Conservation (phyloP, 2,329 filamentous ascomycete species). For the Cladosporium sp. region DNA sequence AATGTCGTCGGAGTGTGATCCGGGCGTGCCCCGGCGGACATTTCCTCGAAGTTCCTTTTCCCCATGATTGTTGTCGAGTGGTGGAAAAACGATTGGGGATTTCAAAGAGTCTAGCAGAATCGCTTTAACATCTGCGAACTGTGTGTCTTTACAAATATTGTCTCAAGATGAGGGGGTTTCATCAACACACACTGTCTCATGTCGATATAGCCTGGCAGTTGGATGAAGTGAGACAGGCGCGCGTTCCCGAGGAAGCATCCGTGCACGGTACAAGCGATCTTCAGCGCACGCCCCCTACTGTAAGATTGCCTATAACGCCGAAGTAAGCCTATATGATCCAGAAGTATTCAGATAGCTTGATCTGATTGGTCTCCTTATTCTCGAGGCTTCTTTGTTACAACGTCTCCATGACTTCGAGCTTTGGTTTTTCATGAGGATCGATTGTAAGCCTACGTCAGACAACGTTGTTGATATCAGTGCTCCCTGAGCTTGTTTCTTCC, state of each 20-base stretch:
- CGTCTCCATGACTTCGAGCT: neutral
- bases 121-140: neutral
- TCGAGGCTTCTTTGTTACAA: neutral
- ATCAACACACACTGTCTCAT: neutral
- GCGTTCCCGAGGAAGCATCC: neutral
- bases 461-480: neutral
- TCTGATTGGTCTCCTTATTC: neutral
- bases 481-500: neutral
- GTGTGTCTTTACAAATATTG: neutral
- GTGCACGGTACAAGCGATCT: neutral
- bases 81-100: neutral
- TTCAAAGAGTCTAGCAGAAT: neutral
- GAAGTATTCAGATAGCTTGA: neutral
- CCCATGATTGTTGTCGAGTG: neutral
- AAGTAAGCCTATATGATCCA: neutral
- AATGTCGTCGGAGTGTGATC: neutral
- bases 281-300: neutral
- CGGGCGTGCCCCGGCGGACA: neutral
- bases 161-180: conserved; percentile 1
- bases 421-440: neutral
- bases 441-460: neutral
- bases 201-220: neutral
- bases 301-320: neutral
- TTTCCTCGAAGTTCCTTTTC: neutral
- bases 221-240: neutral